phyloP scores from a whole-genome alignment of 169 alveolate genomes.

The Cryptosporidium meleagridis region DNA sequence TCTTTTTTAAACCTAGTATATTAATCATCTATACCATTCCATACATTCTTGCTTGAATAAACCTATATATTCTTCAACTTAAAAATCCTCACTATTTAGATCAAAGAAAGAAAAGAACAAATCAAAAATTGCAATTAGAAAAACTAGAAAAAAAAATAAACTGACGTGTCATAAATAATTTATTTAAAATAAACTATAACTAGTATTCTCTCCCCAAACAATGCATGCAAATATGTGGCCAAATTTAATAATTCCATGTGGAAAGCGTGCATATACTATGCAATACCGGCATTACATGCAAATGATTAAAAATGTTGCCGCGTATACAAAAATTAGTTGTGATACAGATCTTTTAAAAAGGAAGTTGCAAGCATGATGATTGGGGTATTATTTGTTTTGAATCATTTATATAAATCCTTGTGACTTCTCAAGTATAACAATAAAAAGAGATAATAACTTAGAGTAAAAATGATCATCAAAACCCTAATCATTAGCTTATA shows the following conservation, averaged over 20 bases:
- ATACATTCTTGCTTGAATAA: background rate
- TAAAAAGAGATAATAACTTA: background rate
- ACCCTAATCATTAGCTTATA: background rate
- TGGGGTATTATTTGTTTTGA: background rate
- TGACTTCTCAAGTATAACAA: background rate
- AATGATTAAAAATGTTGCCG: background rate
- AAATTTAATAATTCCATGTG: background rate
- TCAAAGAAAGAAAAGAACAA: background rate
- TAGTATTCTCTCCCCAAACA: background rate
- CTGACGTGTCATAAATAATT: background rate
- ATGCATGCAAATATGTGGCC: conserved; percentile 1
- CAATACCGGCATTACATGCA: conserved; percentile 15
- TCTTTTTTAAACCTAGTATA: background rate
- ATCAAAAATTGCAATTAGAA: background rate
- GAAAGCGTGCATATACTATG: background rate
- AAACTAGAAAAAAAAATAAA: background rate
- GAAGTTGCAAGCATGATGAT: background rate
- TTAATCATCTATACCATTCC: background rate
- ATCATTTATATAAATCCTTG: background rate
- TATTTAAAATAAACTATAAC: conserved; percentile 31
- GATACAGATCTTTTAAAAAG: too few species aligned
- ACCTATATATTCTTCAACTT: too few species aligned
- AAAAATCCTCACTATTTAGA: too few species aligned
- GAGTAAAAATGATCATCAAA: background rate
- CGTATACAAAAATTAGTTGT: background rate